phyloP scores from a whole-genome alignment of 2,329 filamentous ascomycete genomes.

The Hypoxylon sp. region DNA sequence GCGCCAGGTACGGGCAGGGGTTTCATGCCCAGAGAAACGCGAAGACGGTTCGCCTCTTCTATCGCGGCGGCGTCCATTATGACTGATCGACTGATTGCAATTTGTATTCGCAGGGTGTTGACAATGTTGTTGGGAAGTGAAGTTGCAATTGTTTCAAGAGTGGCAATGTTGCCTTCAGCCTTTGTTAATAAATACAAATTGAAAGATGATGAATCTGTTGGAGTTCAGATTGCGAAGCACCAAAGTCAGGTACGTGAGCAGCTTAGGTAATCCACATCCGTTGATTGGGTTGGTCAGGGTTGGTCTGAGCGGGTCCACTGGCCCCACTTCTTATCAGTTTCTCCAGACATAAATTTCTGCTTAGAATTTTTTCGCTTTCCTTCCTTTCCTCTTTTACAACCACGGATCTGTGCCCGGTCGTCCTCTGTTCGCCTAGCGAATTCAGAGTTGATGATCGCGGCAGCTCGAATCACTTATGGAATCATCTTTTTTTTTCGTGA shows the following conservation, averaged over 20 bases:
- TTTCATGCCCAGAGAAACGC: conserved; percentile 88
- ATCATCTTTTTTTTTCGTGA: conserved; percentile 77
- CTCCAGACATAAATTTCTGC: conserved; percentile 38
- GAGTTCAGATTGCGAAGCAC: background rate
- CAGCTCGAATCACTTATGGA: conserved; percentile 86
- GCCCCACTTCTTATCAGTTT: conserved; percentile 34
- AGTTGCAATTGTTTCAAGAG: background rate
- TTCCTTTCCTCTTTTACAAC: conserved; percentile 52
- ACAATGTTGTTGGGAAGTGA: background rate
- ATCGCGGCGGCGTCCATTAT: conserved; percentile 78
- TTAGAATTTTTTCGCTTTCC: conserved; percentile 54
- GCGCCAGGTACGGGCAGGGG: conserved; percentile 85
- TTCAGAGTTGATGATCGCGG: conserved; percentile 81
- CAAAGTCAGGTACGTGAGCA: background rate
- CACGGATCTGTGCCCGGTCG: conserved; percentile 85
- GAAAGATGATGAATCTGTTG: background rate
- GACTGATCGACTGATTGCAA: conserved; percentile 20
- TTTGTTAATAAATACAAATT: background rate
- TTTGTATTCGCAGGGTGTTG: background rate
- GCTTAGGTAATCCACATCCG: too few relatives aligned
- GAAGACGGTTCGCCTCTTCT: conserved; percentile 93
- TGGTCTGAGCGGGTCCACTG: conserved; percentile 19
- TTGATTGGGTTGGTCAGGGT: background rate
- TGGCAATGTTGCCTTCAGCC: conserved; percentile 3
- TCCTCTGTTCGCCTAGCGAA: conserved; percentile 72